These are phyloP conservation scores for Effrenium voratum DNA, from an alignment of 73 alveolate species.

Conservation along the genomic window DNA sequence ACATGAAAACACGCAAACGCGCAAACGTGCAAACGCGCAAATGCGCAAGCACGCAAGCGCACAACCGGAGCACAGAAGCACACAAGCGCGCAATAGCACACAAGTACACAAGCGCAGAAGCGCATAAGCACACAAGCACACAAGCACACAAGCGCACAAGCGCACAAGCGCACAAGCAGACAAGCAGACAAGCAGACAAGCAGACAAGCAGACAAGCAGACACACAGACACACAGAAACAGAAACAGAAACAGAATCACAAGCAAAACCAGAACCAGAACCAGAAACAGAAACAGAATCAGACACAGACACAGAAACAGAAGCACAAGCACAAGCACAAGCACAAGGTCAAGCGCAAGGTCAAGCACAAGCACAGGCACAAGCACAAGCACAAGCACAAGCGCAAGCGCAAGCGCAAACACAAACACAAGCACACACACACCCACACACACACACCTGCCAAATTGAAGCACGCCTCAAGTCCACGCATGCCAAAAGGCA, in stretches of 20 bases:
- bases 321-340: not conserved
- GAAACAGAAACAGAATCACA: not conserved
- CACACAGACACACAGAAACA: not conserved
- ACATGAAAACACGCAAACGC: not conserved
- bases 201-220: not conserved
- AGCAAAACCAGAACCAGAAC: not conserved
- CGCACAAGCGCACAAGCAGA: not conserved
- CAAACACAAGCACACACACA: no score
- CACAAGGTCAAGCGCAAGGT: no score
- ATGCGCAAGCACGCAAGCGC: no score
- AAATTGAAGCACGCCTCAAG: no score
- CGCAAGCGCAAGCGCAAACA: no score
- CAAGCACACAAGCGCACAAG: not conserved
- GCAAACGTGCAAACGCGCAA: not conserved
- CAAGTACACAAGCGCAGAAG: not conserved
- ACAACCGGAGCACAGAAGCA: not conserved
- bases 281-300: not conserved
- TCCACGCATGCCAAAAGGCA: no score
- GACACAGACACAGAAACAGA: not conserved
- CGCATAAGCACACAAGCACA: not conserved
- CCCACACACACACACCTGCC: no score
- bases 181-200: not conserved
- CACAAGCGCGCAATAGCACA: not conserved
- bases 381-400: no score
- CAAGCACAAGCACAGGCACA: no score